Base-by-base conservation (phyloP, 352 stramenopile genomes). In the Globisporangium orthogonon region DNA sequence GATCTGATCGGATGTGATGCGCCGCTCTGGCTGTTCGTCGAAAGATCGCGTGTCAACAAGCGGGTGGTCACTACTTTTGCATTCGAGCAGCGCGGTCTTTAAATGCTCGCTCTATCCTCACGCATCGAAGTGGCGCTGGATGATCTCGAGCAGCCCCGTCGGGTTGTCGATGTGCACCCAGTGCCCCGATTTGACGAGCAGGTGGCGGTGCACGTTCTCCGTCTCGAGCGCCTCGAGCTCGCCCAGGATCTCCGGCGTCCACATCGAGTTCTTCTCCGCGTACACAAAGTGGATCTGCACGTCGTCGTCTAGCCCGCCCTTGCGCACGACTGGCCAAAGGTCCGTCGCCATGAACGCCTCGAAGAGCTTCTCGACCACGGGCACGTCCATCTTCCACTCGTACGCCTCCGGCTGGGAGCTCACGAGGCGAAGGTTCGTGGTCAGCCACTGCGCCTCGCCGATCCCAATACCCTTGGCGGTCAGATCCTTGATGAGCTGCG, bases 91-190 rank as follows among this genome's bases (percentile, higher is more conserved):
- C 5, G 33, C 33, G 33, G 33, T 11, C 33, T 9, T 37, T 13
- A n/a, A n/a, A 45, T 45, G 40, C 13, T 18, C 31, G 30, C 39
- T 28, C 28, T 13, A 1, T 15, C 50, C 17, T 74, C 18, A 43
- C 37, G 37, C 37, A 13, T 43, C 58, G 66, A 69, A 62, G 68
- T 75, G n/a, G 40, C 61, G 50, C 44, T 87, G 61, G 35, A 93
- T 76, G 47, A 90, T 77, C 40, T 82, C 61, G 54, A 93, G 70
- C n/a, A 93, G 67, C 7, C 81, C 83, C 23, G 62, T 51, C 0
- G 82, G 79, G 65, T 93, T 93, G 71, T 93, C 83, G 29, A 93
- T 89, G 65, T 93, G 83, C 60, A 93, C 78, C 83, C 83, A 93
- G 60, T 93, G 83, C n/a, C 81, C 83, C 33, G 81, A 75, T 37